phyloP scores from a whole-genome alignment of 2,329 filamentous ascomycete species.

The Diaporthe longicolla region DNA sequence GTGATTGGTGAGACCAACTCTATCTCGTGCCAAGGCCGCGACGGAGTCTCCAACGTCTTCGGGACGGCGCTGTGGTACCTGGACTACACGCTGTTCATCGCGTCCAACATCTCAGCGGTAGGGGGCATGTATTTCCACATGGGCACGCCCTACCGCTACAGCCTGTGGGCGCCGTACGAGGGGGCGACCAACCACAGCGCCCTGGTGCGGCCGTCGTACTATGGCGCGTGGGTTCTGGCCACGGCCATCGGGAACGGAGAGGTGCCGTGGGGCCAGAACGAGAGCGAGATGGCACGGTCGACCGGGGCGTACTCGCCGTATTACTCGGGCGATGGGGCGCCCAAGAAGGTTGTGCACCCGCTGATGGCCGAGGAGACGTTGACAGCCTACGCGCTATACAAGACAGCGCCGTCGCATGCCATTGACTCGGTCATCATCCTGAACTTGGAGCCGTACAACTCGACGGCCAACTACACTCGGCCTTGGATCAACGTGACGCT shows the following conservation, averaged over 20 bases:
- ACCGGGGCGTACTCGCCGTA: conserved; percentile 45
- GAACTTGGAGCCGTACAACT: conserved; percentile 43
- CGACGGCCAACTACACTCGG: conserved; percentile 33
- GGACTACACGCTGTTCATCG: conserved; percentile 33
- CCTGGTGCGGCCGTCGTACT: conserved; percentile 44
- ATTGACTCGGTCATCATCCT: conserved; percentile 41
- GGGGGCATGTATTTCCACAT: conserved; percentile 36
- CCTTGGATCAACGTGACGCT: conserved; percentile 41
- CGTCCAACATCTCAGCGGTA: conserved; percentile 31
- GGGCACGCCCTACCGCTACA: conserved; percentile 47
- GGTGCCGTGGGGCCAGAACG: conserved; percentile 38
- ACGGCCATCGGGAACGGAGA: conserved; percentile 41
- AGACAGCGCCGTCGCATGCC: conserved; percentile 7
- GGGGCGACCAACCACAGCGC: conserved; percentile 37
- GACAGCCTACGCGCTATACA: conserved; percentile 27
- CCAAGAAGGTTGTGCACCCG: conserved; percentile 34
- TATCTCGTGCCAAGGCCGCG: conserved; percentile 30
- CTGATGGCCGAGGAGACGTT: conserved; percentile 16
- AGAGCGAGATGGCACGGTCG: conserved; percentile 31
- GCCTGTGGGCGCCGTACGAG: conserved; percentile 46
- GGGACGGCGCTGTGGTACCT: conserved; percentile 33
- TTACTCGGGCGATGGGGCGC: conserved; percentile 33
- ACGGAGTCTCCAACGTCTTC: conserved; percentile 34
- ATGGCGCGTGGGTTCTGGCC: conserved; percentile 44
- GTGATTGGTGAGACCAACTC: conserved; percentile 36